Conservation (phyloP, 495 filamentous ascomycete species). For the Podospora pseudocomata region DNA sequence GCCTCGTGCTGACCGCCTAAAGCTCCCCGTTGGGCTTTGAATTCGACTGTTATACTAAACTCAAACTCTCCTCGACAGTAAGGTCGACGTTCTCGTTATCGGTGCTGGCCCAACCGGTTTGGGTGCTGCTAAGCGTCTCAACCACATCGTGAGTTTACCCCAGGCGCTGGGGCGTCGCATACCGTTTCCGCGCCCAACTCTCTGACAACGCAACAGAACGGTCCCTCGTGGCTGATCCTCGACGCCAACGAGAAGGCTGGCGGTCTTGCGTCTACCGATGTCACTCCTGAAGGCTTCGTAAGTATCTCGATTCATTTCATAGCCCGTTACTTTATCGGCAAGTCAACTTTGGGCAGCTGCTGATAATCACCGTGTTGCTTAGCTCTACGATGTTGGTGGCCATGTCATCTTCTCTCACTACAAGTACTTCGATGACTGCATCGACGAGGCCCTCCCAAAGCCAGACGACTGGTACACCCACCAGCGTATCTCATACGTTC, state of each 20-base stretch:
- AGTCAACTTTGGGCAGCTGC: neutral
- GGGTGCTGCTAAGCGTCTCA: constrained; percentile 93
- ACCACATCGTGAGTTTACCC: constrained; percentile 76
- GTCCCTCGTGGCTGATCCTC: constrained; percentile 92
- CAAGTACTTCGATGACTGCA: constrained; percentile 99
- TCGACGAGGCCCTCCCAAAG: constrained; percentile 92
- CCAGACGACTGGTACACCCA: constrained; percentile 94
- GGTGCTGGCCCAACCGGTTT: constrained; percentile 95
- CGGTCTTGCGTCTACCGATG: constrained; percentile 93
- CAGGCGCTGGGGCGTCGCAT: neutral
- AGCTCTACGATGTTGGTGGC: constrained; percentile 99
- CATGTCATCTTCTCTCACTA: constrained; percentile 99
- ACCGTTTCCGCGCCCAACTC: constrained; percentile 8
- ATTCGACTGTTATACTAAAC: constrained; percentile 20
- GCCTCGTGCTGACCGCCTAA: neutral
- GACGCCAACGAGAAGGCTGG: constrained; percentile 91
- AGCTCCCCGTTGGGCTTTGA: neutral
- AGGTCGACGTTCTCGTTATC: constrained; percentile 97
- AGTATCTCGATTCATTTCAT: constrained; percentile 41
- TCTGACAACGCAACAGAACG: constrained; percentile 53
- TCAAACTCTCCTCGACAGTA: constrained; percentile 44
- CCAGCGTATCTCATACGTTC: constrained; percentile 98
- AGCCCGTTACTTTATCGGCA: neutral
- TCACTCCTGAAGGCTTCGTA: constrained; percentile 96
- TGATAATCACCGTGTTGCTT: constrained; percentile 8